Base-by-base conservation (phyloP, 768 basidiomycete species). In the Termitomyces titanicus region DNA sequence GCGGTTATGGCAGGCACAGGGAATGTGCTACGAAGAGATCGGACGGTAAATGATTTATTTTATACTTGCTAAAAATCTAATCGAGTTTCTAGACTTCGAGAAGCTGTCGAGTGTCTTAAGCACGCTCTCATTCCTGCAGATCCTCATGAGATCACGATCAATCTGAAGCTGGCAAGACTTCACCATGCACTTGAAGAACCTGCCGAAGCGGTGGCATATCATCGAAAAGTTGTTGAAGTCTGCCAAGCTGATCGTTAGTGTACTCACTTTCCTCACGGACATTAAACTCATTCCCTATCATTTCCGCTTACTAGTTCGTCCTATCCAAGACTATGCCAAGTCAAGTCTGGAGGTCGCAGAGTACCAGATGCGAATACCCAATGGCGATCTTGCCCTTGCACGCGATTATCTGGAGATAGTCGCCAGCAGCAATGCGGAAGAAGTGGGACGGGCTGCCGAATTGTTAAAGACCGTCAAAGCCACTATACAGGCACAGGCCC, bases 1-100 rank as follows among this genome's bases (percentile, higher is more conserved):
- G 35, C 84, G 97, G 35, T 79, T 98, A 72, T 98, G 97, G 97
- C 89, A 92, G 63, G 94, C 94, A 8, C 84, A 97, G 63, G 95
- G 89, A 5, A 84, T 86, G 63, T 96, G 94, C 63, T 98, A 98
- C 69, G 92, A 95, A 70, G 91, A 94, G 66, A 84, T 97, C 61
- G 86, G 88, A 64, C 79, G 86, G 94, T 92, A 63, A 59, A 80
- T 40, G 27, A 45, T 15, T 44, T 18, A 40, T 39, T 24, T 9
- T 20, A 38, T 12, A 11, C 44, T 44, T 42, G 17, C 8, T 25
- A 24, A 33, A 20, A 37, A 20, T 29, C n/a, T 29, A 24, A 48
- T 20, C 11, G 33, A 52, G 47, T 51, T 55, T 50, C 25, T 63
- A 96, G 96, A 68, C 78, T 81, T 44, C 80, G 86, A 56, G 95